Conservation (phyloP, 1,284 basidiomycete genomes). For the Rhizoctonia solani region DNA sequence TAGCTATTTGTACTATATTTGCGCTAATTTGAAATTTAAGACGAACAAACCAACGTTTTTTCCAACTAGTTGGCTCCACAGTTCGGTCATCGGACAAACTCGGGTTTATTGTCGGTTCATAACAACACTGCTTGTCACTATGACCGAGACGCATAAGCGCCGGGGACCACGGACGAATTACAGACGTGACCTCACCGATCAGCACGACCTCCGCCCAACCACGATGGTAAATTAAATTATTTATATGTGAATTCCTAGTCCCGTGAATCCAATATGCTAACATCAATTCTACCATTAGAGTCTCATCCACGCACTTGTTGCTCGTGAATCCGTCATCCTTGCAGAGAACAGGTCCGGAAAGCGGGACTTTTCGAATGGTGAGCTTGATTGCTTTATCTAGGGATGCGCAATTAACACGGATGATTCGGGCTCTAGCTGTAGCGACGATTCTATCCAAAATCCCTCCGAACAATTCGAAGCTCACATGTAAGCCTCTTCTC, state of each 20-base stretch:
- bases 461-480: slow-evolving; percentile 89
- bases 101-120: too few relatives aligned
- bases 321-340: slow-evolving; percentile 76
- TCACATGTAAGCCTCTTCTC: slow-evolving; percentile 63
- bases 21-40: too few relatives aligned
- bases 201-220: too few relatives aligned
- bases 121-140: too few relatives aligned
- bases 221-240: not conserved
- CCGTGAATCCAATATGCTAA: not conserved
- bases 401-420: slow-evolving; percentile 35
- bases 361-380: slow-evolving; percentile 85
- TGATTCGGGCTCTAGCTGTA: slow-evolving; percentile 58
- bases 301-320: slow-evolving; percentile 81
- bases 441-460: slow-evolving; percentile 94
- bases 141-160: too few relatives aligned
- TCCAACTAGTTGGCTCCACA: too few relatives aligned
- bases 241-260: too few relatives aligned
- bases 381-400: slow-evolving; percentile 5
- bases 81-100: too few relatives aligned
- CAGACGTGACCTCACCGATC: too few relatives aligned
- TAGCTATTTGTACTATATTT: too few relatives aligned
- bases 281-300: slow-evolving; percentile 41
- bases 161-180: too few relatives aligned
- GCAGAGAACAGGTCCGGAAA: slow-evolving; percentile 80
- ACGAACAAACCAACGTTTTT: too few relatives aligned